Percentiles rank a stretch among this genome's conserved stretches.
These are phyloP conservation scores for Tolypocladium pustulatum DNA, from an alignment of 2,329 filamentous ascomycete genomes.

Conservation along the genomic window DNA sequence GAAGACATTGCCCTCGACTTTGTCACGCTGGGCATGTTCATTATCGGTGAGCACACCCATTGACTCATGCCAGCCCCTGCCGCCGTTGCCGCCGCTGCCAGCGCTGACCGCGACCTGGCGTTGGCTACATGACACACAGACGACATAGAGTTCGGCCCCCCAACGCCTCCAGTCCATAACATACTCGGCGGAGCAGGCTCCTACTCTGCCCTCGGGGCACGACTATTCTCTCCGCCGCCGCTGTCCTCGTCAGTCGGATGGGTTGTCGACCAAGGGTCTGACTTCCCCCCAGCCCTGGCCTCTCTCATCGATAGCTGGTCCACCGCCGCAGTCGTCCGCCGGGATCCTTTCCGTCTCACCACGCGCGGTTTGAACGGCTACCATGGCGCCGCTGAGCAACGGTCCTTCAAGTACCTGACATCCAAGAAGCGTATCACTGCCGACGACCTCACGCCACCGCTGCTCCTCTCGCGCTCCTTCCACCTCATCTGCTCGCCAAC, in stretches of 20 bases:
- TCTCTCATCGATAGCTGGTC: slow-evolving; percentile 61
- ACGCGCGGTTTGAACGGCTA: slow-evolving; percentile 94
- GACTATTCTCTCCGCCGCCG: slow-evolving; percentile 67
- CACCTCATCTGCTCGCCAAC: slow-evolving; percentile 77
- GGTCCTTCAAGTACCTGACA: slow-evolving; percentile 78
- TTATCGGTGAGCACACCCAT: slow-evolving; percentile 47
- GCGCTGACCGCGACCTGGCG: neutral
- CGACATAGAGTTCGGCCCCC: slow-evolving; percentile 77
- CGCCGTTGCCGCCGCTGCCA: neutral
- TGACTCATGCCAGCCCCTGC: neutral
- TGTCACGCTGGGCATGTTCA: slow-evolving; percentile 64
- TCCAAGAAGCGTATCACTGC: slow-evolving; percentile 75
- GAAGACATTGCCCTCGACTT: slow-evolving; percentile 38
- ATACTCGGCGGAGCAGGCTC: slow-evolving; percentile 84
- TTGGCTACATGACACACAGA: slow-evolving; percentile 40
- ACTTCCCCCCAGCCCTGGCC: slow-evolving; percentile 64
- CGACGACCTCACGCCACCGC: slow-evolving; percentile 51
- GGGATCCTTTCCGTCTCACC: slow-evolving; percentile 58
- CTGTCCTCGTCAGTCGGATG: slow-evolving; percentile 65
- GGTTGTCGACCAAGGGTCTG: slow-evolving; percentile 82
- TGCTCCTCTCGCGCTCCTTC: slow-evolving; percentile 67
- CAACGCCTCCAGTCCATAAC: slow-evolving; percentile 57
- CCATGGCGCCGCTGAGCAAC: slow-evolving; percentile 53
- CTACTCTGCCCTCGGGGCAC: slow-evolving; percentile 79
- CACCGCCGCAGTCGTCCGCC: slow-evolving; percentile 61